Conservation (phyloP, 2,329 filamentous ascomycete genomes). For the Thelonectria rubi region DNA sequence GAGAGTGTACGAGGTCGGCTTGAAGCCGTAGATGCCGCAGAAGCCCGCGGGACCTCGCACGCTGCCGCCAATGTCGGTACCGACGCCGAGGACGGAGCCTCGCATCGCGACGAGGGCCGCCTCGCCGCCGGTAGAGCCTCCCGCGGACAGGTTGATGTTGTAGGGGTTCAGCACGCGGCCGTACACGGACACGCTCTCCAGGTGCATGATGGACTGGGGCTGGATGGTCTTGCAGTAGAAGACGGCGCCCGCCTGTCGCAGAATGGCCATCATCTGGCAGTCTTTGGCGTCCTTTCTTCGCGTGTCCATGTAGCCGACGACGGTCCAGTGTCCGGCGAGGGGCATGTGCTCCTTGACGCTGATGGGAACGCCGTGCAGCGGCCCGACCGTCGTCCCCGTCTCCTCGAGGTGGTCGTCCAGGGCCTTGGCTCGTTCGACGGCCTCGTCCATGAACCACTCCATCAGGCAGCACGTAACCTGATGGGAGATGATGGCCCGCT, state of each 20-base stretch:
- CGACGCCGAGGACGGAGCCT: constrained; percentile 50
- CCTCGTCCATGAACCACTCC: constrained; percentile 61
- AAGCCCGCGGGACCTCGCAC: constrained; percentile 42
- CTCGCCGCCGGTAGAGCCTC: constrained; percentile 69
- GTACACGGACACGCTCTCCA: constrained; percentile 6
- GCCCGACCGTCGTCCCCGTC: constrained; percentile 58
- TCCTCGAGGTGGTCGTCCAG: constrained; percentile 54
- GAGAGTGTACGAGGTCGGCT: constrained; percentile 35
- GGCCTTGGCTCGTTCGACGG: constrained; percentile 52
- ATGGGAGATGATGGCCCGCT: constrained; percentile 42
- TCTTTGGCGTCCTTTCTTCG: constrained; percentile 1
- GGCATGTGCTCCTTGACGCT: constrained; percentile 66
- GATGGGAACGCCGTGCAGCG: constrained; percentile 69
- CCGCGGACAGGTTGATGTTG: constrained; percentile 66
- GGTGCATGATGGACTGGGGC: constrained; percentile 14
- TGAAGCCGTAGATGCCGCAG: constrained; percentile 40
- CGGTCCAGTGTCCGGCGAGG: constrained; percentile 60
- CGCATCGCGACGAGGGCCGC: constrained; percentile 50
- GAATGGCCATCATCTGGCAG: constrained; percentile 10
- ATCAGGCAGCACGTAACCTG: constrained; percentile 52
- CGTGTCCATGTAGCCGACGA: constrained; percentile 43
- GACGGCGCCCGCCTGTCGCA: constrained; percentile 6
- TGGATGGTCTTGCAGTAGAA: constrained; percentile 17
- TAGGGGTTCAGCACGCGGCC: constrained; percentile 35
- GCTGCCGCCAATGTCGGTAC: constrained; percentile 51